Conservation (phyloP, 2,329 filamentous ascomycete species). For the Venturia asperata region DNA sequence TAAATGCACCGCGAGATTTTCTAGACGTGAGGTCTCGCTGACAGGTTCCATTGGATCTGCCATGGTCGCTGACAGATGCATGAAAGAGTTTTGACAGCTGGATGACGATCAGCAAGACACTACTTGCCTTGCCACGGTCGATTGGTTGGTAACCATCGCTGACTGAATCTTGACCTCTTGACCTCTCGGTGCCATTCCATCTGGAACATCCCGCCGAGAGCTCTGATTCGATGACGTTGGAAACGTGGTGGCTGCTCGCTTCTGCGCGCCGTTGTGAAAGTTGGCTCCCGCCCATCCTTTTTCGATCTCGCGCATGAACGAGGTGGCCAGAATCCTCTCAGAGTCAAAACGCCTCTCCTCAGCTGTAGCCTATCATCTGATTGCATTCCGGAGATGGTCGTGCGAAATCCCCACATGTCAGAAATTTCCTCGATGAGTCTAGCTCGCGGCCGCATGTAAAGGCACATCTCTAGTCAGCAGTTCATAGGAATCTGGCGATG, state of each 20-base stretch:
- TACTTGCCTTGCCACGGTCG: not conserved
- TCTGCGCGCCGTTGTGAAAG: constrained; percentile 6
- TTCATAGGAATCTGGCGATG: not conserved
- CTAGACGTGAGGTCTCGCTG: not conserved
- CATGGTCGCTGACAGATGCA: not conserved
- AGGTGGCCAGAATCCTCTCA: not conserved
- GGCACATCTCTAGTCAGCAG: not conserved
- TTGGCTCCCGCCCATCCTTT: constrained; percentile 10
- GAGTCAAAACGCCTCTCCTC: not conserved
- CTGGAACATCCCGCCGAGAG: not conserved
- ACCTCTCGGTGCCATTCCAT: constrained; percentile 7
- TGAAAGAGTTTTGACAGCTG: constrained; percentile 9
- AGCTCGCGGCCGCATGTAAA: not conserved
- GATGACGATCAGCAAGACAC: not conserved
- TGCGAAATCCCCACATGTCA: not conserved
- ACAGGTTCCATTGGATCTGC: not conserved
- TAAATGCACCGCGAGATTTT: not conserved
- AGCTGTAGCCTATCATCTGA: constrained; percentile 13
- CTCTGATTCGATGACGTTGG: not conserved
- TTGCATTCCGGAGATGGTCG: too few relatives aligned
- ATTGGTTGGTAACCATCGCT: not conserved
- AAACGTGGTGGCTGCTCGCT: constrained; percentile 14
- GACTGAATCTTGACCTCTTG: constrained; percentile 5
- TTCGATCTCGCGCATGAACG: constrained; percentile 9
- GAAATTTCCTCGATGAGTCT: not conserved